Base-by-base conservation (phyloP, 441 rosid species). In the Erodium chrysanthum region DNA sequence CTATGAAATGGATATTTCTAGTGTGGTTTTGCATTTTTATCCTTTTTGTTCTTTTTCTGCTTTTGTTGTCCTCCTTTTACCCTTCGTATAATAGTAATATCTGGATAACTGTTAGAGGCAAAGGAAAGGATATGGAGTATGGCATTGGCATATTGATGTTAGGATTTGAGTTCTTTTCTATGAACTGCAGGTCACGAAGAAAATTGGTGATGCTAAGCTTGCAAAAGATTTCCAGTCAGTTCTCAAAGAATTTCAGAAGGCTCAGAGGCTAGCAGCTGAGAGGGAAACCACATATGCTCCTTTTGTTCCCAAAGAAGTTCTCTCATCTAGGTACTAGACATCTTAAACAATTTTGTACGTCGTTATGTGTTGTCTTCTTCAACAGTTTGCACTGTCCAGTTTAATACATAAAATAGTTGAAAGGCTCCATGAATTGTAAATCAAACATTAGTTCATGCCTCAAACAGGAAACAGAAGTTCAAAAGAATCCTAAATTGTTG, bases 131-230 rank as follows among this genome's bases (percentile, higher is more conserved):
- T 21, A 63, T 33, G 42, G 31, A 42, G 25, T 21, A 15, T 54
- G 22, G 22, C 10, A 25, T 54, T 54, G 25, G 60, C 60, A 54
- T 54, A 20, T 4, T 50, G 9, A 54, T 54, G 22, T 20, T 54
- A 20, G 60, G 25, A 42, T 67, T 54, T 54, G 60, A 20, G 20
- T 54, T 18, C 9, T 54, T 54, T 29, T 29, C 33, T 29, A 29
- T 29, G 33, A 15, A 48, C 60, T 54, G 60, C 60, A 85, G 92
- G 59, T 84, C 6, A 79, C 82, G 69, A 87, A 84, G 81, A 87
- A 80, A 68, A 70, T 87, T 15, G 92, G 83, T 72, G 90, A 87
- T 76, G 92, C 90, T 14, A 87, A 85, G 83, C 84, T 87, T 27
- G 90, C 92, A 0, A 84, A 81, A 68, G 92, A 85, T 80, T 87